phyloP scores from a whole-genome alignment of 1,284 basidiomycete species.

The Rhizoctonia solani region DNA sequence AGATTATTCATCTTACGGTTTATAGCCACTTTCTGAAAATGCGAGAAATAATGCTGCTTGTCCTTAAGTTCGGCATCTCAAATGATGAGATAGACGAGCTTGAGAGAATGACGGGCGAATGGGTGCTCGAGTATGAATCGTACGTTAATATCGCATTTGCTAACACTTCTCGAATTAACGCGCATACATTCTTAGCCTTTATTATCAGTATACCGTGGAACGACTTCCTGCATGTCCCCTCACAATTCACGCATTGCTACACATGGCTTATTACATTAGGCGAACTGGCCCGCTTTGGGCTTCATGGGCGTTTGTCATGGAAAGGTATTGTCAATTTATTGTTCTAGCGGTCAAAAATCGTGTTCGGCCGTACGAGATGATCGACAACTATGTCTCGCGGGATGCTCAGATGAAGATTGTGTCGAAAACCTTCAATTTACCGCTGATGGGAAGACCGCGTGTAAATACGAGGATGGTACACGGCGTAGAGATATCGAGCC shows the following conservation, averaged over 20 bases:
- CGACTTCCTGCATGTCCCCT: conserved; percentile 48
- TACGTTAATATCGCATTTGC: conserved; percentile 39
- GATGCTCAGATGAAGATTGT: conserved; percentile 40
- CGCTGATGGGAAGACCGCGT: not conserved
- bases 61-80: conserved; percentile 51
- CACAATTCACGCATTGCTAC: conserved; percentile 51
- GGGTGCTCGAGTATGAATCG: conserved; percentile 54
- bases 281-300: conserved; percentile 49
- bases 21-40: not conserved
- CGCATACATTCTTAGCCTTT: conserved; percentile 44
- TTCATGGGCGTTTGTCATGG: conserved; percentile 53
- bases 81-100: conserved; percentile 46
- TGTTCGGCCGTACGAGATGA: conserved; percentile 41
- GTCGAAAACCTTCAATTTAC: not conserved
- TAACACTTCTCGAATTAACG: not conserved
- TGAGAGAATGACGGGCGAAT: conserved; percentile 46
- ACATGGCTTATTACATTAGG: conserved; percentile 47
- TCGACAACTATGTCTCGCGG: conserved; percentile 42
- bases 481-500: not conserved
- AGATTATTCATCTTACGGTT: not conserved
- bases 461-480: not conserved
- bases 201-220: conserved; percentile 47
- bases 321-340: conserved; percentile 42
- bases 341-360: conserved; percentile 42
- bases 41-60: conserved; percentile 39